A percentile compares a stretch with the other conserved stretches of the same genome.
phyloP scores from a whole-genome alignment of 345 rosid species.

The Eucalyptus polyanthemos region DNA sequence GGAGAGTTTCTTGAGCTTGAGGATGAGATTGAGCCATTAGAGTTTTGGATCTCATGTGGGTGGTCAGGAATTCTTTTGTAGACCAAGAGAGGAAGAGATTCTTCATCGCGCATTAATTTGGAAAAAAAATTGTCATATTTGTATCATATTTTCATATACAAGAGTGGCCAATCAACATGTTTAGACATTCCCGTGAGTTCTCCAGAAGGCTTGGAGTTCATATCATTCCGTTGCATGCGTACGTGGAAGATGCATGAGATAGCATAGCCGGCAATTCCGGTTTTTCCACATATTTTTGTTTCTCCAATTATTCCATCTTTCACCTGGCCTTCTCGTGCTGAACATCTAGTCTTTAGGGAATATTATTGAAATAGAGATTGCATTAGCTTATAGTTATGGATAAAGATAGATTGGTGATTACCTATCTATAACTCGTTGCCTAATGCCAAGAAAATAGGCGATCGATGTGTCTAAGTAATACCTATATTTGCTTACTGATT shows the following conservation, averaged over 20 bases:
- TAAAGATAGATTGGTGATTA: neutral
- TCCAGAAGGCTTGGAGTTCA: neutral
- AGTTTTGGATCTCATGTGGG: neutral
- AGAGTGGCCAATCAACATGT: neutral
- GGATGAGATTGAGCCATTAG: neutral
- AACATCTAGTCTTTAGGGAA: neutral
- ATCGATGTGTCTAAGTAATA: neutral
- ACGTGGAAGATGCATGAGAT: neutral
- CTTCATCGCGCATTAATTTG: neutral
- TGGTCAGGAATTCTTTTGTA: neutral
- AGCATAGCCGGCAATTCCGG: neutral
- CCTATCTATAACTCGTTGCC: neutral
- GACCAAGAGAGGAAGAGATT: neutral
- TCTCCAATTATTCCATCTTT: neutral
- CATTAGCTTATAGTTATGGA: neutral
- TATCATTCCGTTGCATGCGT: neutral
- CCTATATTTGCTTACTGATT: neutral
- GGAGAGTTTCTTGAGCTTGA: neutral
- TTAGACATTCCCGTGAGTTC: neutral
- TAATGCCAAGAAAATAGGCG: neutral
- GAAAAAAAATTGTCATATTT: neutral
- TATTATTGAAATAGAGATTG: neutral
- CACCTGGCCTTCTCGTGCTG: neutral
- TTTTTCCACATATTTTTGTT: neutral
- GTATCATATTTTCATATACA: neutral